phyloP scores from a whole-genome alignment of 1,284 basidiomycete species.

The Sporisorium graminicola region DNA sequence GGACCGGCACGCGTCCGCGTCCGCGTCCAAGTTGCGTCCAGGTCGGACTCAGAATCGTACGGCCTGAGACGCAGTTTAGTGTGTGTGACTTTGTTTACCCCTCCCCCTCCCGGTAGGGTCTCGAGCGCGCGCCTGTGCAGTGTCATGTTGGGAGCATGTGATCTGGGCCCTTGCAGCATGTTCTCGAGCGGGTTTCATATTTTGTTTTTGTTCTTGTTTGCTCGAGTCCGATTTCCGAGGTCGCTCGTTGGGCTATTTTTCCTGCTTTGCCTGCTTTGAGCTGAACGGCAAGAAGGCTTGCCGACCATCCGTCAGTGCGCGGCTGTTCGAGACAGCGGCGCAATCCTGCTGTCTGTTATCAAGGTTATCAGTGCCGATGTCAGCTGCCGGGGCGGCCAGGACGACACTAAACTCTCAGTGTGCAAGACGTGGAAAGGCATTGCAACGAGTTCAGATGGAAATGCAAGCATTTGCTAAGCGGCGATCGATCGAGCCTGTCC shows the following conservation, averaged over 20 bases:
- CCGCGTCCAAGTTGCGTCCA: not conserved
- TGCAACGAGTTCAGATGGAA: not conserved
- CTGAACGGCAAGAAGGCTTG: not conserved
- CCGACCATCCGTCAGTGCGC: not conserved
- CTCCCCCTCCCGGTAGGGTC: not conserved
- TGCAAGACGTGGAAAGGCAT: too few relatives aligned
- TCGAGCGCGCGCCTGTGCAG: not conserved
- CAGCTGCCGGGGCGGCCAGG: too few relatives aligned
- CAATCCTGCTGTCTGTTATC: not conserved
- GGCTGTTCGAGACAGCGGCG: not conserved
- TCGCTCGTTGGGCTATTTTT: too few relatives aligned
- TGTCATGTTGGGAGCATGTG: constrained; percentile 1
- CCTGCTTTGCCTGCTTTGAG: not conserved
- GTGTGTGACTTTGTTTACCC: not conserved
- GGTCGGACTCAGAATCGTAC: not conserved
- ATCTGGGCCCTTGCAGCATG: constrained; percentile 3
- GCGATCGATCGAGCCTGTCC: not conserved
- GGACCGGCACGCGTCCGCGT: not conserved
- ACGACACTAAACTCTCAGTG: too few relatives aligned
- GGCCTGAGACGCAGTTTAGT: not conserved
- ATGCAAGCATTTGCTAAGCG: not conserved
- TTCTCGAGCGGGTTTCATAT: not conserved
- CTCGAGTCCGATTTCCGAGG: too few relatives aligned
- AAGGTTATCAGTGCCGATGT: constrained; percentile 6
- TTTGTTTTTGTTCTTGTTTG: not conserved